These are phyloP conservation scores for Citrus sp. DNA, from an alignment of 345 rosid genomes.

Conservation along the genomic window DNA sequence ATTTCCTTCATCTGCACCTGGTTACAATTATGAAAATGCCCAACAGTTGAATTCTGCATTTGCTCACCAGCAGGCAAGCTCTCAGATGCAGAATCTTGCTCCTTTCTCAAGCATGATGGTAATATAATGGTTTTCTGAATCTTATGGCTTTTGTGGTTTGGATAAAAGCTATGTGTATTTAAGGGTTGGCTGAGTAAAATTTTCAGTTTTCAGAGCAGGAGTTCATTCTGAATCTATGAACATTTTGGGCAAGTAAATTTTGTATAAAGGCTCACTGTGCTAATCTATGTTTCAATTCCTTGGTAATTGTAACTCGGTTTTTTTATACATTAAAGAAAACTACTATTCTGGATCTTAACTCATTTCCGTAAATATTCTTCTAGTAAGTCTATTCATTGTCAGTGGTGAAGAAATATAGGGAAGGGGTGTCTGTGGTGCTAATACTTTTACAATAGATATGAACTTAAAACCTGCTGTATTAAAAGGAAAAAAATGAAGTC, in stretches of 20 bases:
- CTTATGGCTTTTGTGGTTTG: neutral
- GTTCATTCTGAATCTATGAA: neutral
- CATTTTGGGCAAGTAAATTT: neutral
- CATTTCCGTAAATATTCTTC: neutral
- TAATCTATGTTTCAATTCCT: neutral
- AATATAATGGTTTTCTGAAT: slow-evolving; percentile 16
- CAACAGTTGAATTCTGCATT: slow-evolving; percentile 64
- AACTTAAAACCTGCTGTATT: neutral
- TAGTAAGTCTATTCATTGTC: neutral
- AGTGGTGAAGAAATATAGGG: neutral
- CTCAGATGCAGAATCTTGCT: slow-evolving; percentile 65
- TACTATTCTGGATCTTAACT: neutral
- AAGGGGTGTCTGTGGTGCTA: neutral
- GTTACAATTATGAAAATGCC: slow-evolving; percentile 56
- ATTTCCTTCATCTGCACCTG: slow-evolving; percentile 64
- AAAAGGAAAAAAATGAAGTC: neutral
- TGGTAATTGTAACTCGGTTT: neutral
- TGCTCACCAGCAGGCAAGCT: slow-evolving; percentile 51
- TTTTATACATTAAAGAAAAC: neutral
- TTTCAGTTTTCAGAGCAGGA: neutral
- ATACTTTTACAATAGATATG: neutral
- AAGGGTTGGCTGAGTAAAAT: neutral
- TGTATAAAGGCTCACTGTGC: neutral
- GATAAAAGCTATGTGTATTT: neutral
- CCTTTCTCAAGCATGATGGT: slow-evolving; percentile 82